These are phyloP conservation scores for Diaporthe capsici DNA, from an alignment of 2,329 filamentous ascomycete species.

Conservation along the genomic window DNA sequence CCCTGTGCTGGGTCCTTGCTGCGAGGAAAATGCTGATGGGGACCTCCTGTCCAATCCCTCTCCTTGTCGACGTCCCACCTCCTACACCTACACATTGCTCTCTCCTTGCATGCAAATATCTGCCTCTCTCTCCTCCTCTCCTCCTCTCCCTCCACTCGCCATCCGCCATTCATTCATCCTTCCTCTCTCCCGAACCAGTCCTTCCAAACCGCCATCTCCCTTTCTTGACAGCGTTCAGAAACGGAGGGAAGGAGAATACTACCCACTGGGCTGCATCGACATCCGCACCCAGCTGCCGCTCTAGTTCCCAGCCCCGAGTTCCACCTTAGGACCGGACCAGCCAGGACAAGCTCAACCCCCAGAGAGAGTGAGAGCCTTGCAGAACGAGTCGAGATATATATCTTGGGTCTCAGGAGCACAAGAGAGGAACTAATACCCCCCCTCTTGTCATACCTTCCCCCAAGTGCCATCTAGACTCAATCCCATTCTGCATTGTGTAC, in stretches of 20 bases:
- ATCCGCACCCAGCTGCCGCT: conserved; percentile 35
- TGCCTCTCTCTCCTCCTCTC: conserved; percentile 55
- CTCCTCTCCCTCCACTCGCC: conserved; percentile 51
- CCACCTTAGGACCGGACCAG: conserved; percentile 45
- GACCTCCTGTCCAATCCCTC: conserved; percentile 41
- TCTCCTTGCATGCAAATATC: conserved; percentile 63
- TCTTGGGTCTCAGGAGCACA: conserved; percentile 27
- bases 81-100: conserved; percentile 63
- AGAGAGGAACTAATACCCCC: conserved; percentile 39
- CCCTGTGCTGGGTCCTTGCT: conserved; percentile 33
- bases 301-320: conserved; percentile 44
- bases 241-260: conserved; percentile 52
- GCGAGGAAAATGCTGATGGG: conserved; percentile 37
- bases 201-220: conserved; percentile 57
- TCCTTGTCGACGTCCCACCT: conserved; percentile 41
- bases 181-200: conserved; percentile 63
- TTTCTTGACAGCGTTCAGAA: conserved; percentile 49
- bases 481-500: conserved; percentile 41
- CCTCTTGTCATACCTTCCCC: conserved; percentile 39
- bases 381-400: conserved; percentile 37
- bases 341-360: conserved; percentile 42
- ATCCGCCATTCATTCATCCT: conserved; percentile 63
- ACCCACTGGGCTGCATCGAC: conserved; percentile 44
- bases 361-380: conserved; percentile 37
- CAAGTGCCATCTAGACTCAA: conserved; percentile 37